A percentile compares a stretch with the other conserved stretches of the same genome.
Evolutionary conservation across 2,329 filamentous ascomycete genomes (phyloP).

Genomic region (Stachybotrys elegans): DNA sequence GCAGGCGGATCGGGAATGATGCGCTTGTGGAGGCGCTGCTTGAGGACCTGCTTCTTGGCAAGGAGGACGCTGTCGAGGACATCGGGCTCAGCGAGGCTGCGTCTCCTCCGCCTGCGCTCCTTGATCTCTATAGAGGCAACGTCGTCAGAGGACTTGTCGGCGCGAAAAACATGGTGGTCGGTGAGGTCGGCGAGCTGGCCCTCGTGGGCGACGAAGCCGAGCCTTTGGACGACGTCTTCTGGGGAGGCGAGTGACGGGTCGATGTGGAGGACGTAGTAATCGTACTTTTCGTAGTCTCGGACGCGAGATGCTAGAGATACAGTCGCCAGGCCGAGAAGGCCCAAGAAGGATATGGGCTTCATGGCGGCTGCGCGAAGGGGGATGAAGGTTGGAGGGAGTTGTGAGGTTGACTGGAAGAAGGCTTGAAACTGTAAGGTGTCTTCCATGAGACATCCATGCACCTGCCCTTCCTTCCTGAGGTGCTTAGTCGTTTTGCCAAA

Average conservation of each 20-base stretch:
- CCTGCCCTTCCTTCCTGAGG: too few relatives aligned
- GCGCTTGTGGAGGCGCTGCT: slow-evolving; percentile 49
- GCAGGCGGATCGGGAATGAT: slow-evolving; percentile 35
- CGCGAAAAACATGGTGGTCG: slow-evolving; percentile 80
- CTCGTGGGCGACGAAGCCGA: slow-evolving; percentile 71
- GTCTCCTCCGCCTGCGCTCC: slow-evolving; percentile 56
- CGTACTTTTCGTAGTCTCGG: slow-evolving; percentile 72
- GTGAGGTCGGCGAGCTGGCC: slow-evolving; percentile 73
- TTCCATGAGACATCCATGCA: too few relatives aligned
- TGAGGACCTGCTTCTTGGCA: slow-evolving; percentile 65
- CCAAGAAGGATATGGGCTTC: slow-evolving; percentile 48
- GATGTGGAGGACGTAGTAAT: slow-evolving; percentile 92
- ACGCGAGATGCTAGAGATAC: slow-evolving; percentile 44
- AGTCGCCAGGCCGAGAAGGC: slow-evolving; percentile 46
- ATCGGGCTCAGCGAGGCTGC: slow-evolving; percentile 46
- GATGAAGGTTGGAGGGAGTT: too few relatives aligned
- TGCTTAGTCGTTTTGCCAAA: too few relatives aligned
- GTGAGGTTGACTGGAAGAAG: too few relatives aligned
- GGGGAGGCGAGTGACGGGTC: slow-evolving; percentile 58
- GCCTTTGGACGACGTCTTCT: slow-evolving; percentile 60
- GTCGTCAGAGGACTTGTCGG: slow-evolving; percentile 58
- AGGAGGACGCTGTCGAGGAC: slow-evolving; percentile 70
- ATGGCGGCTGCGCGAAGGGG: slow-evolving; percentile 26
- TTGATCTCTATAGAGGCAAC: slow-evolving; percentile 50
- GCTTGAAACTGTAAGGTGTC: too few relatives aligned